Conservation (phyloP, 2,329 filamentous ascomycete species). For the Phoma sp. region DNA sequence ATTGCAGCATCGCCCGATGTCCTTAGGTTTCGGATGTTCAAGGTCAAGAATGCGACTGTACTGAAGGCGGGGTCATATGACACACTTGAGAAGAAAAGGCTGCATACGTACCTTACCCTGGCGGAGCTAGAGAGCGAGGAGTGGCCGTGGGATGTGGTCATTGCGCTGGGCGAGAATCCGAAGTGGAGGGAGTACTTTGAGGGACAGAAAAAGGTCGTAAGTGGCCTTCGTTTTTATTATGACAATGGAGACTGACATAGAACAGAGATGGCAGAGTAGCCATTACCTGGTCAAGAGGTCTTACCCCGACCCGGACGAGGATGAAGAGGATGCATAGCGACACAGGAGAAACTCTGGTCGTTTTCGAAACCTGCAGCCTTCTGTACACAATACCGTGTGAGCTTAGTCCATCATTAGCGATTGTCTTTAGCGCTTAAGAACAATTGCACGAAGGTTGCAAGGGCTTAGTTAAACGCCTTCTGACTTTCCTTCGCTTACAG, state of each 20-base stretch:
- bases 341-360: too few relatives aligned
- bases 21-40: constrained; percentile 18
- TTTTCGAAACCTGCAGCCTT: too few relatives aligned
- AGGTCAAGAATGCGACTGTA: constrained; percentile 19
- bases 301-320: constrained; percentile 8
- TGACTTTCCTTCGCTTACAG: too few relatives aligned
- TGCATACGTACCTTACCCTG: constrained; percentile 15
- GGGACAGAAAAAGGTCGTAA: constrained; percentile 14
- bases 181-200: constrained; percentile 22
- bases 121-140: constrained; percentile 17
- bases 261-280: constrained; percentile 19
- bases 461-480: too few relatives aligned
- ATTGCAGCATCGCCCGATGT: constrained; percentile 17
- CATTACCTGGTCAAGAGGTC: constrained; percentile 16
- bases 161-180: constrained; percentile 15
- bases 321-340: background rate
- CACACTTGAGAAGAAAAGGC: constrained; percentile 4
- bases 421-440: too few relatives aligned
- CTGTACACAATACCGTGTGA: too few relatives aligned
- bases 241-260: constrained; percentile 3
- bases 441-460: too few relatives aligned
- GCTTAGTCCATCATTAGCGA: too few relatives aligned
- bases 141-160: constrained; percentile 21
- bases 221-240: too few relatives aligned
- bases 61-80: constrained; percentile 10